These are phyloP conservation scores for Nigrospora oryzae DNA, from an alignment of 2,329 filamentous ascomycete genomes.

Conservation along the genomic window DNA sequence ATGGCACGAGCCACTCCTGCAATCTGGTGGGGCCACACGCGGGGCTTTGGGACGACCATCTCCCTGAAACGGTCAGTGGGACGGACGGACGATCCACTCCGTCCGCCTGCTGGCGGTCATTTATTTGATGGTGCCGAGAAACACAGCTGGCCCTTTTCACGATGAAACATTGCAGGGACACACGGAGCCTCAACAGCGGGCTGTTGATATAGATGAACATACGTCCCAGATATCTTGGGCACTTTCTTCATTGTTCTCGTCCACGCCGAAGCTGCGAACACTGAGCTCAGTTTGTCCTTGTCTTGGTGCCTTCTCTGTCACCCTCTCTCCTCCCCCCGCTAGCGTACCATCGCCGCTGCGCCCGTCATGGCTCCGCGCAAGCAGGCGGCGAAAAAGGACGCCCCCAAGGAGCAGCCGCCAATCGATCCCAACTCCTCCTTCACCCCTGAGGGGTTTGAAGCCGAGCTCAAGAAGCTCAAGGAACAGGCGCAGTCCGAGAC, in stretches of 20 bases:
- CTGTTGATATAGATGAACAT: conserved; percentile 17
- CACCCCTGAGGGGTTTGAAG: conserved; percentile 44
- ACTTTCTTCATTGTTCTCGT: conserved; percentile 2
- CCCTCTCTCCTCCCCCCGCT: background rate
- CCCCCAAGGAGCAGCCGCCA: conserved; percentile 11
- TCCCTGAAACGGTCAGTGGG: no score
- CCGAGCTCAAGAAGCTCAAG: conserved; percentile 43
- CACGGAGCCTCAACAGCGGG: conserved; percentile 17
- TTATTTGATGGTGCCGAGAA: background rate
- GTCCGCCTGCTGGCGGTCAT: no score
- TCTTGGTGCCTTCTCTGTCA: background rate
- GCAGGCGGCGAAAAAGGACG: conserved; percentile 10
- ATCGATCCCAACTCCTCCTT: conserved; percentile 26
- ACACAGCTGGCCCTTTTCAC: conserved; percentile 7
- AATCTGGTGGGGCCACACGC: no score
- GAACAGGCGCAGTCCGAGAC: conserved; percentile 21
- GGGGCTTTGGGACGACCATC: no score
- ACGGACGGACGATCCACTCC: no score
- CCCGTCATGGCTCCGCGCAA: conserved; percentile 19
- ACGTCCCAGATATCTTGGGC: background rate
- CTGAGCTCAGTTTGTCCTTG: background rate
- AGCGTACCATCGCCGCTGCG: no score
- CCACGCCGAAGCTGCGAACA: background rate
- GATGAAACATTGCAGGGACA: conserved; percentile 1
- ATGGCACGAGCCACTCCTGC: no score